Evolutionary conservation across 768 basidiomycete genomes (phyloP), one percentile per base, ranked within the genome.

Genomic region (Myochromella boudieri): DNA sequence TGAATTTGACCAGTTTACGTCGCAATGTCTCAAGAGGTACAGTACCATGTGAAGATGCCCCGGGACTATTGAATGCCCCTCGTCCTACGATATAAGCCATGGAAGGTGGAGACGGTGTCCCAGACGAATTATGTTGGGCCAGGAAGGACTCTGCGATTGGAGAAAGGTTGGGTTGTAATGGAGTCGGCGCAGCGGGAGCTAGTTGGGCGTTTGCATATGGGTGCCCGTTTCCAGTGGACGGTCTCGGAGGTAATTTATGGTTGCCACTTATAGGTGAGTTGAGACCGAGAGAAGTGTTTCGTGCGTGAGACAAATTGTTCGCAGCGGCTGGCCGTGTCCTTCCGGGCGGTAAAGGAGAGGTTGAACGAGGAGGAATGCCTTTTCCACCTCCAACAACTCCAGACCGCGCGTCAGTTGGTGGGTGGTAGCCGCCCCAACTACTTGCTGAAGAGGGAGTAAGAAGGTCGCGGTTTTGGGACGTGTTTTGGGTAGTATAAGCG

Each of bases 1-100:
- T 72, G 61, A 99, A 97, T 63, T 94, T 97, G 59, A 99, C 85
- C 17, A 91, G 70, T 63, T 90, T 92, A 46, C 85, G 76, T 37
- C 88, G 77, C 44, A 95, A 70, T 51, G 95, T 91, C 38, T 93
- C 89, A 14, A 90, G 67, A 0, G 85, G 83, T 18, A 78, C 71
- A 4, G 67, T 61, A 29, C 60, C 64, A 39, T 76, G 70, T 5
- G 75, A 69, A 0, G 78, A 71, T 1, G 68, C 68, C 41, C 50
- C 64, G 2, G 76, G 67, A 39, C 71, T 41, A n/a, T 37, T 71
- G 57, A 83, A 85, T 0, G 84, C 79, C 26, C 83, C 84, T 17
- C 78, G 75, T 0, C 82, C 82, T 32, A 81, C 80, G 3, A 74
- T 65, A 57, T 81, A 85, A 0, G 77, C 62, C 43, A 58, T 55